phyloP scores from a whole-genome alignment of 2,329 filamentous ascomycete species.

The Apiospora kogelbergensis region DNA sequence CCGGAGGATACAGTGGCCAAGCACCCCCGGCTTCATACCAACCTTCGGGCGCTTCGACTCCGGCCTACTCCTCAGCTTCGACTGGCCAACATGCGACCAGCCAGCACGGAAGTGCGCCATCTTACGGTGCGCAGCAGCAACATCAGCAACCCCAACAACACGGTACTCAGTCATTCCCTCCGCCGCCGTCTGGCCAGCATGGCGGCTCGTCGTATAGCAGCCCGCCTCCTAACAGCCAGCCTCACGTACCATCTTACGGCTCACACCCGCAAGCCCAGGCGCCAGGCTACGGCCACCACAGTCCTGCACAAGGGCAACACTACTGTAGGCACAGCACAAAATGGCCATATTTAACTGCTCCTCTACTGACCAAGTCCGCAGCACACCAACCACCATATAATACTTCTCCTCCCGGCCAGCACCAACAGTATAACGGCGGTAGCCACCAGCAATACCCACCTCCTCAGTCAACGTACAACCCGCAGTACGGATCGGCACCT shows the following conservation, averaged over 20 bases:
- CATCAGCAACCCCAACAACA: conserved; percentile 22
- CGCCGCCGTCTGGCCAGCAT: conserved; percentile 25
- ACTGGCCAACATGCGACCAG: background rate
- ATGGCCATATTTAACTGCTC: background rate
- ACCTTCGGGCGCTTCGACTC: conserved; percentile 30
- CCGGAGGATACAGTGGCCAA: conserved; percentile 60
- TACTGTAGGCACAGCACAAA: conserved; percentile 25
- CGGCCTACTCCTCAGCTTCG: conserved; percentile 29
- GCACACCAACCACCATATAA: conserved; percentile 26
- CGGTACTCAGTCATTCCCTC: conserved; percentile 20
- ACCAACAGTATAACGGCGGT: conserved; percentile 10
- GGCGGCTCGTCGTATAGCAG: conserved; percentile 20
- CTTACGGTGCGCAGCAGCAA: conserved; percentile 13
- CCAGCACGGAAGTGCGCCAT: conserved; percentile 17
- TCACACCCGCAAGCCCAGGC: conserved; percentile 21
- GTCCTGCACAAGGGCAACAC: conserved; percentile 28
- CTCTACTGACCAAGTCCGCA: conserved; percentile 8
- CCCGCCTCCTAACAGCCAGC: conserved; percentile 20
- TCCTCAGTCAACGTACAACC: conserved; percentile 28
- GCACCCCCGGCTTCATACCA: conserved; percentile 65
- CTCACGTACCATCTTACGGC: conserved; percentile 10
- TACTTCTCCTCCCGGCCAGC: background rate
- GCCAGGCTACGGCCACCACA: conserved; percentile 30
- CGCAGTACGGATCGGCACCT: conserved; percentile 25
- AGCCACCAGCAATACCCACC: conserved; percentile 31